Evolutionary conservation across 371 early-diverging fungal genomes (phyloP).

Genomic region (Mucor racemosus): DNA sequence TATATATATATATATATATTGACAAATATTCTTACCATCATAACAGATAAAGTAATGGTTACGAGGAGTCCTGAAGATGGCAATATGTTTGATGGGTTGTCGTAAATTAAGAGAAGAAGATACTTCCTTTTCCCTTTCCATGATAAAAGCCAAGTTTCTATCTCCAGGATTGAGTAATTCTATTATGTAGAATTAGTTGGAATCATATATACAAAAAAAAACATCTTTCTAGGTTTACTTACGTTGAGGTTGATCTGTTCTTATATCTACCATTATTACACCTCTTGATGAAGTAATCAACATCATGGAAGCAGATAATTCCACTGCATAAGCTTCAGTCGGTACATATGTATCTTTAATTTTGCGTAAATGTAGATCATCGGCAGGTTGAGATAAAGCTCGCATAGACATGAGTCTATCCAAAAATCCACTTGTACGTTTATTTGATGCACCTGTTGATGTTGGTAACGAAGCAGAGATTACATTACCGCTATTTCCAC

Average conservation of each 20-base stretch:
- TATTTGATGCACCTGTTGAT: conserved; percentile 12
- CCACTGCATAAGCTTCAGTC: conserved; percentile 48
- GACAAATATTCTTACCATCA: conserved; percentile 38
- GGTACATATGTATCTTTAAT: conserved; percentile 51
- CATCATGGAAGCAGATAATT: conserved; percentile 43
- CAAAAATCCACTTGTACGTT: not conserved
- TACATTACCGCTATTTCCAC: not conserved
- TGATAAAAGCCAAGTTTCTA: conserved; percentile 39
- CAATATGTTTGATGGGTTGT: conserved; percentile 43
- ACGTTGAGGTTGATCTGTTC: conserved; percentile 51
- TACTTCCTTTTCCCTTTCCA: conserved; percentile 48
- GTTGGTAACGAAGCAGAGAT: not conserved
- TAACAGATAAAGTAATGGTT: conserved; percentile 53
- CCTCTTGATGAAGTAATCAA: conserved; percentile 52
- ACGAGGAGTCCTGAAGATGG: conserved; percentile 39
- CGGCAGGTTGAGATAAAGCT: conserved; percentile 3
- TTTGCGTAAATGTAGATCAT: conserved; percentile 35
- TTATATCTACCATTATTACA: conserved; percentile 49
- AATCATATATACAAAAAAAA: too few relatives aligned
- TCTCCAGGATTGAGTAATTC: conserved; percentile 49
- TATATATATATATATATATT: not conserved
- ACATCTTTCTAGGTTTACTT: conserved; percentile 11
- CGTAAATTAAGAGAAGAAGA: conserved; percentile 34
- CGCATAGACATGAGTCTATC: conserved; percentile 9
- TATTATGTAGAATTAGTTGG: conserved; percentile 4